Evolutionary conservation across 331 rosid species (phyloP), one percentile per base, ranked within the genome.

Genomic region (Arachis monticola): DNA sequence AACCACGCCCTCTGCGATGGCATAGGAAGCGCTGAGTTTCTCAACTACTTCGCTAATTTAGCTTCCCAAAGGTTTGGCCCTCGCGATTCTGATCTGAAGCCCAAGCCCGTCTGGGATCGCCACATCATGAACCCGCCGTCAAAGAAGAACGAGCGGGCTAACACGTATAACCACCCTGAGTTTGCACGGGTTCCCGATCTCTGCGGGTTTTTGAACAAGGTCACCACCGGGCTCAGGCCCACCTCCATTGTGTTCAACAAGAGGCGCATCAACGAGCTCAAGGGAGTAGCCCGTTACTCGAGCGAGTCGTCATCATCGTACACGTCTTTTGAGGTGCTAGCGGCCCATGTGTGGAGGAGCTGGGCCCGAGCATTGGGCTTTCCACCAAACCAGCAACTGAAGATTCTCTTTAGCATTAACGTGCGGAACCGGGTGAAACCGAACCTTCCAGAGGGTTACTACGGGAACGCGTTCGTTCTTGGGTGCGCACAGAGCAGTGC

Each of bases 331-430:
- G 98, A 93, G 73, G 93, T 87, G 11, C 87, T 93, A 1, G 81
- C 96, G 0, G 96, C 91, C 0, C 98, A 91, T 77, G 84, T 93
- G 9, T 93, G 98, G 98, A 78, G 97, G 80, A 90, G 95, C 51
- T 93, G 98, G 98, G 95, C 93, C 7, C 78, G 85, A 59, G 87
- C 98, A 10, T 6, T 93, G 67, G 85, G 69, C 51, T 83, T 93
- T 5, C 95, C 98, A 0, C 52, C 86, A 2, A 91, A 78, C 73
- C 98, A 93, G 44, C 75, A 12, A 0, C 2, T 89, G 12, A 93
- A 93, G 80, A 77, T 93, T 0, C 80, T 93, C 0, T 91, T 93
- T 81, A 91, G 97, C 76, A 30, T 93, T 4, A 93, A 91, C 83
- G 81, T 93, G 5, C 79, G 98, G 52, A 74, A 66, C 73, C 90